Evolutionary conservation across 768 basidiomycete species (phyloP).

Genomic region (Chalciporus piperatus): DNA sequence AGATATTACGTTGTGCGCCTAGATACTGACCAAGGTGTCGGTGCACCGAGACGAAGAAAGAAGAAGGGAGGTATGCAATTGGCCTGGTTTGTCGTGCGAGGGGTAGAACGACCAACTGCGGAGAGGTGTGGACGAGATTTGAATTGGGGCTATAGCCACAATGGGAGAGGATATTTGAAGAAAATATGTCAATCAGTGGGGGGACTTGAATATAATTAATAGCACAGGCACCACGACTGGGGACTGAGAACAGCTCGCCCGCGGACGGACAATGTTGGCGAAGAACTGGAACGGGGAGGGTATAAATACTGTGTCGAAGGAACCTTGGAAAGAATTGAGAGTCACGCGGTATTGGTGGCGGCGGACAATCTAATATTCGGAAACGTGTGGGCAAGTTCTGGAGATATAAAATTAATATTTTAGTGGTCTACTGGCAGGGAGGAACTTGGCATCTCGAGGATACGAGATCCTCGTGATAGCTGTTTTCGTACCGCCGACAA

Average conservation of each 20-base stretch:
- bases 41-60: neutral
- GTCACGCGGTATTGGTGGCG: neutral
- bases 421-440: neutral
- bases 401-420: conserved; percentile 1
- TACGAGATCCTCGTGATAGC: conserved; percentile 18
- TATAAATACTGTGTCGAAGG: neutral
- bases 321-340: too few species aligned
- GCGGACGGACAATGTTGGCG: too few species aligned
- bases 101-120: neutral
- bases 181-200: conserved; percentile 15
- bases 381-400: conserved; percentile 8
- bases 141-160: conserved; percentile 14
- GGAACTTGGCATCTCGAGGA: conserved; percentile 1
- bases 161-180: conserved; percentile 5
- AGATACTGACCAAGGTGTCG: neutral
- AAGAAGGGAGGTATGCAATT: too few species aligned
- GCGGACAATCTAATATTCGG: neutral
- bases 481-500: conserved; percentile 23
- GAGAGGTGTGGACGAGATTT: conserved; percentile 16
- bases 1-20: neutral
- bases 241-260: too few species aligned
- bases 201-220: neutral
- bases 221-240: neutral
- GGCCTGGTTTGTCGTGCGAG: too few species aligned
- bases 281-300: neutral